Conservation (phyloP, 768 basidiomycete species). For the Phylloporus sp. region DNA sequence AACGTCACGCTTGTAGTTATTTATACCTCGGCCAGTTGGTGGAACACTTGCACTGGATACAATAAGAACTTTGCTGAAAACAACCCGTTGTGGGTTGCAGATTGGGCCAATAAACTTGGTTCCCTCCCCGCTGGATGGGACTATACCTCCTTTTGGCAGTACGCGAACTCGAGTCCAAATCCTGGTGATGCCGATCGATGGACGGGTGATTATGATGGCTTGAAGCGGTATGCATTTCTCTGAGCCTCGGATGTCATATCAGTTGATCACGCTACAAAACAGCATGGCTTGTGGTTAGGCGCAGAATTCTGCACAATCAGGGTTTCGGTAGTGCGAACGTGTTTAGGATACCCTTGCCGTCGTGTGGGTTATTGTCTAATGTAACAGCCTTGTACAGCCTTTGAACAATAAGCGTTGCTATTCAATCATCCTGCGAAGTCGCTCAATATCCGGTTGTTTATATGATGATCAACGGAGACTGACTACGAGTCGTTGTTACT, state of each 20-base stretch:
- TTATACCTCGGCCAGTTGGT: conserved; percentile 66
- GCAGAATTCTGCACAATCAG: too few relatives aligned
- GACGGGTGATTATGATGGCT: conserved; percentile 47
- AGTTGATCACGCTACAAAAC: not conserved
- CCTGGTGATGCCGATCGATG: conserved; percentile 58
- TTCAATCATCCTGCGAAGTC: not conserved
- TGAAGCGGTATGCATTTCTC: conserved; percentile 35
- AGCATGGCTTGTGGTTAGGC: conserved; percentile 22
- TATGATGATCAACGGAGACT: not conserved
- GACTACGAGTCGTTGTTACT: not conserved
- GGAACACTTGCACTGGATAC: conserved; percentile 63
- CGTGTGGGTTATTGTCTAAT: too few relatives aligned
- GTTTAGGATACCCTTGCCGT: too few relatives aligned
- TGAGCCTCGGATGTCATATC: not conserved
- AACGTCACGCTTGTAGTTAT: conserved; percentile 37
- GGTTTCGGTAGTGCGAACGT: too few relatives aligned
- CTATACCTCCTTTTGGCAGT: conserved; percentile 60
- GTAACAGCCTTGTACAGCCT: not conserved
- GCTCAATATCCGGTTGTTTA: not conserved
- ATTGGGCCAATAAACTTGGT: conserved; percentile 46
- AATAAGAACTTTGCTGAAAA: conserved; percentile 44
- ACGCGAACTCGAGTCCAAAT: conserved; percentile 49
- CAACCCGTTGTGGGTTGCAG: conserved; percentile 62
- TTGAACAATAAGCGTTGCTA: not conserved
- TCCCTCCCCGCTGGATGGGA: conserved; percentile 58